A percentile compares a stretch with the other conserved stretches of the same genome.
Evolutionary conservation across 1,284 basidiomycete species (phyloP).

Genomic region (Agaricales sp.): DNA sequence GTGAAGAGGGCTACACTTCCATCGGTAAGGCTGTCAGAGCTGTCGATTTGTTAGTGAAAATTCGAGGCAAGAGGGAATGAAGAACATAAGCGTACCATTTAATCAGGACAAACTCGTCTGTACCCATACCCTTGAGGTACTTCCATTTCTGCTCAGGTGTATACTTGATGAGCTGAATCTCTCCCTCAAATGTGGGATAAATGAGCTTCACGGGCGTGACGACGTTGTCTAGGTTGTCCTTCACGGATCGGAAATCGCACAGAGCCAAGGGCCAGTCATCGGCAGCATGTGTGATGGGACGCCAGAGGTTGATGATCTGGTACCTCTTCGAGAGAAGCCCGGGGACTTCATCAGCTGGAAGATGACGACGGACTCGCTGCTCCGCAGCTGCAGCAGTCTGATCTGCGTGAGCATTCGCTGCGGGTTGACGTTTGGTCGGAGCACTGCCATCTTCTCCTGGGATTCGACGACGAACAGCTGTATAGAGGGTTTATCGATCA

Average conservation of each 20-base stretch:
- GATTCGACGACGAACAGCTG: slow-evolving; percentile 36
- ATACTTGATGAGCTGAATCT: slow-evolving; percentile 22
- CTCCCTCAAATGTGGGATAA: slow-evolving; percentile 28
- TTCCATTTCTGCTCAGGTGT: slow-evolving; percentile 33
- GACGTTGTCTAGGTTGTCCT: slow-evolving; percentile 26
- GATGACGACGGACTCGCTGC: slow-evolving; percentile 41
- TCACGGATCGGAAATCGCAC: slow-evolving; percentile 43
- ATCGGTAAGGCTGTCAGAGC: slow-evolving; percentile 17
- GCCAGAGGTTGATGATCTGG: slow-evolving; percentile 60
- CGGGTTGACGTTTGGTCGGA: slow-evolving; percentile 38
- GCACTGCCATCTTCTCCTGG: slow-evolving; percentile 27
- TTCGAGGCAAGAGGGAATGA: slow-evolving; percentile 8
- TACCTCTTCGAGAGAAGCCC: slow-evolving; percentile 34
- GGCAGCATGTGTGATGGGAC: slow-evolving; percentile 42
- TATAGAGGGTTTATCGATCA: background rate
- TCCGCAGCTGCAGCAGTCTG: slow-evolving; percentile 37
- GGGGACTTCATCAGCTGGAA: slow-evolving; percentile 35
- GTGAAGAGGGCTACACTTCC: slow-evolving; percentile 28
- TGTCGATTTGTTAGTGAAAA: too few species aligned
- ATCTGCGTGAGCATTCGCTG: slow-evolving; percentile 39
- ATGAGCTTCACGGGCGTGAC: slow-evolving; percentile 33
- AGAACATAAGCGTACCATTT: slow-evolving; percentile 39
- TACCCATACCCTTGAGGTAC: slow-evolving; percentile 31
- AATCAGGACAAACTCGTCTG: slow-evolving; percentile 36
- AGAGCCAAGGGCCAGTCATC: slow-evolving; percentile 47